phyloP scores from a whole-genome alignment of 148 eudicot genomes.

The Fagopyrum tataricum region DNA sequence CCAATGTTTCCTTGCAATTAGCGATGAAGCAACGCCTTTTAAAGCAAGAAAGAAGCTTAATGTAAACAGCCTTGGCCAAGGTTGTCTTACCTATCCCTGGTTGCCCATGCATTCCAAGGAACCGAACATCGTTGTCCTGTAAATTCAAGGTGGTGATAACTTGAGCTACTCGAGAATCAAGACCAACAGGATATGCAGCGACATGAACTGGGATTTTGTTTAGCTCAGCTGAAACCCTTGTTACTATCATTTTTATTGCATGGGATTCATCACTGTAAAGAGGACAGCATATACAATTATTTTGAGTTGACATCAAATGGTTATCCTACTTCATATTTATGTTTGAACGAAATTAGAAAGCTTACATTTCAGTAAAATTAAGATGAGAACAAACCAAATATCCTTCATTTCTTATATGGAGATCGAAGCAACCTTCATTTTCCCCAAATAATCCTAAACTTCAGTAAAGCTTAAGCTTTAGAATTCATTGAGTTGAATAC shows the following conservation, averaged over 20 bases:
- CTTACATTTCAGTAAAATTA: no score
- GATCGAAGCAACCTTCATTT: no score
- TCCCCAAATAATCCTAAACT: no score
- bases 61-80: conserved; percentile 52
- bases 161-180: conserved; percentile 31
- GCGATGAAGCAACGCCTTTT: conserved; percentile 36
- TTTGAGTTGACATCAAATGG: neutral
- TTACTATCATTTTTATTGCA: conserved; percentile 30
- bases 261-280: conserved; percentile 26
- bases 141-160: conserved; percentile 23
- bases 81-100: conserved; percentile 75
- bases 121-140: conserved; percentile 17
- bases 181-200: conserved; percentile 36
- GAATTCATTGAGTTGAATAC: no score
- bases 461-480: no score
- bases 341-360: no score
- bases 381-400: no score
- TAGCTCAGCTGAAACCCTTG: conserved; percentile 32
- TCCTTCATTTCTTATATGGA: no score
- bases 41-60: conserved; percentile 36
- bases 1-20: conserved; percentile 32
- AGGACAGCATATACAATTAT: neutral
- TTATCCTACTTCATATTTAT: neutral
- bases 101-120: conserved; percentile 45
- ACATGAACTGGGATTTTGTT: conserved; percentile 41